These are phyloP conservation scores for Pseudohalonectria lignicola DNA, from an alignment of 2,329 filamentous ascomycete genomes.

Conservation along the genomic window DNA sequence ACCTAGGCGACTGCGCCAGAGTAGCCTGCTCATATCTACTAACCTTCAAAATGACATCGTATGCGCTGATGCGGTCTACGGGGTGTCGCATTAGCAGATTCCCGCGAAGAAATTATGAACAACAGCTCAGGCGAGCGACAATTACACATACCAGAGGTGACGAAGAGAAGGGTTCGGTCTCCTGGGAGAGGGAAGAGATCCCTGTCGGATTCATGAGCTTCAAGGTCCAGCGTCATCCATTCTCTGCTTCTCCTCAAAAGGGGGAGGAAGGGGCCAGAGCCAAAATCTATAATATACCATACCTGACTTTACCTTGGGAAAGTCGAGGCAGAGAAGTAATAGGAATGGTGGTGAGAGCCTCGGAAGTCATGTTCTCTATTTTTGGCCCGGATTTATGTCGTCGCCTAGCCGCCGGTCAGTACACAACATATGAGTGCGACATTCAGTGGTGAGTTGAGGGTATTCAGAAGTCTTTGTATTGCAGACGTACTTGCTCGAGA, in stretches of 20 bases:
- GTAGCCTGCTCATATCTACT: conserved; percentile 28
- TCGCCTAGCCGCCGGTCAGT: too few species aligned
- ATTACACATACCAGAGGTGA: conserved; percentile 27
- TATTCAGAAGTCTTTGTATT: too few species aligned
- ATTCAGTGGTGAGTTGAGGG: too few species aligned
- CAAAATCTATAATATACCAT: not conserved
- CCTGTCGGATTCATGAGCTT: not conserved
- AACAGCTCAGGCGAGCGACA: not conserved
- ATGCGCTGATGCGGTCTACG: conserved; percentile 81
- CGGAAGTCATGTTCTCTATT: not conserved
- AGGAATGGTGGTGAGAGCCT: not conserved
- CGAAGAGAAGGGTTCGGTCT: conserved; percentile 18
- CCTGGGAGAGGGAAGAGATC: conserved; percentile 15
- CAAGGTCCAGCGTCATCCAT: not conserved
- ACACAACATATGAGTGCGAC: too few species aligned
- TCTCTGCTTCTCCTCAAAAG: too few species aligned
- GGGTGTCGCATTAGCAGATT: too few species aligned
- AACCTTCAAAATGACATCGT: conserved; percentile 74
- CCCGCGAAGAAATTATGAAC: too few species aligned
- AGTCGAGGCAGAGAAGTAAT: not conserved
- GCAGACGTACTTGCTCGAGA: too few species aligned
- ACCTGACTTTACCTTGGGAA: not conserved
- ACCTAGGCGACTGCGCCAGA: too few species aligned
- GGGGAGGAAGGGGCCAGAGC: not conserved
- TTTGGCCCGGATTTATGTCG: too few species aligned